Evolutionary conservation across 371 early-diverging fungal genomes (phyloP), one percentile per base, ranked within the genome.

Genomic region (Parasitella parasitica): DNA sequence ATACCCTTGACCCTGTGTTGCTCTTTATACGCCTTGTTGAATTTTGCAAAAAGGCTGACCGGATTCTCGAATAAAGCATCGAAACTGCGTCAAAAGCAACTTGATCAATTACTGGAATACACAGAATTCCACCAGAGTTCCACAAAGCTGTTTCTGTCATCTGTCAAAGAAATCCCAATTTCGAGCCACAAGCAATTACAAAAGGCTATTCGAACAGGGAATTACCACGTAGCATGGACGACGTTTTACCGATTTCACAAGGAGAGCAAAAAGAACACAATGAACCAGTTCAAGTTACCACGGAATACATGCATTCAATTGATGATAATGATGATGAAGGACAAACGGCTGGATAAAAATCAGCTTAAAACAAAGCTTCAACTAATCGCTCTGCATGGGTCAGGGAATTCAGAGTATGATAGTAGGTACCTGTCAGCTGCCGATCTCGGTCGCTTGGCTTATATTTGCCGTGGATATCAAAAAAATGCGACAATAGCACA

Each of bases 11-110:
- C 55, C 8, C 27, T 71, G 20, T 74, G 73, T 55, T 66, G 66
- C 20, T 67, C 66, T 8, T 54, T 81, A 1, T 81, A 74, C 52
- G 63, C 76, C 3, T 54, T 81, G 6, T 59, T 81, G n/a, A 26
- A 43, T 13, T 81, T 60, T 57, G 76, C 76, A 6, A 66, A 69
- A 28, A 37, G 54, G 8, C 26, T 74, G 13, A 46, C 69, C 2
- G 66, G 58, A 16, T 50, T 53, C 13, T 35, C 63, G 0, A 48
- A 39, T 13, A 57, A 22, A 24, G 48, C 52, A 20, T 48, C 27
- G 8, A 56, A 46, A 9, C 38, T 68, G 30, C 66, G 76, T 20
- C 71, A 75, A 32, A 56, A 49, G 15, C 78, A 81, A n/a, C 50
- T 74, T 3, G 64, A 74, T 34, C 55, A 67, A 36, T 8, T 81